Evolutionary conservation across 495 filamentous ascomycete genomes (phyloP), one percentile per base, ranked within the genome.

Genomic region (Podospora tetraspora): DNA sequence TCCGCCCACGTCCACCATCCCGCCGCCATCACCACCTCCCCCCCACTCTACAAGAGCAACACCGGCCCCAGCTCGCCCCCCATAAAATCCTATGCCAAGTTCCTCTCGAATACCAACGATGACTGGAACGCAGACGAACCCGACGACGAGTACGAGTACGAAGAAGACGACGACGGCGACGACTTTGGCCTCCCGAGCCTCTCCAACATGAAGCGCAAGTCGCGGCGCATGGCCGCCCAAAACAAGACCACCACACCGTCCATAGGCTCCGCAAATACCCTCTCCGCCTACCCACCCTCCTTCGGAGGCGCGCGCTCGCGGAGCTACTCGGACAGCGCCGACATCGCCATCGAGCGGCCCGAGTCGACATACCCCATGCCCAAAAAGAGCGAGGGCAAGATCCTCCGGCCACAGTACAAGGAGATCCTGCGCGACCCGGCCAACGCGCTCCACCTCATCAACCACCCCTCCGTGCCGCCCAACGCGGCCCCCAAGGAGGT

Each of bases 361-460:
- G 81, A 90, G n/a, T 89, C 93, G 10, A 87, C 86, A 67, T 99
- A 98, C 76, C 95, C 95, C 8, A 89, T 87, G 67, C 86, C 94
- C 10, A 93, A 93, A 73, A 94, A 92, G 76, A 88, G 82, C 68
- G 94, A 97, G 74, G 94, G 91, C 9, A 98, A 99, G 79, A 97
- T 97, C 57, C 83, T 99, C 19, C 88, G 96, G 52, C 95, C 96
- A 60, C 95, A 99, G 77, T 98, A 97, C 73, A 97, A 98, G 78
- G 96, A 97, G 59, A 93, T 99, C 5, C 78, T 99, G 13, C 89
- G 89, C 81, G 95, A 99, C 82, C 95, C 95, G 34, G 96, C 92
- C 61, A 98, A 99, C 75, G 92, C 93, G 24, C 82, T 99, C 43
- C 94, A 99, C 78, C 86, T 99, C 8, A 97, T 99, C 70, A 91